These are phyloP conservation scores for Basipetospora chlamydospora DNA, from an alignment of 2,329 filamentous ascomycete species.

Conservation along the genomic window DNA sequence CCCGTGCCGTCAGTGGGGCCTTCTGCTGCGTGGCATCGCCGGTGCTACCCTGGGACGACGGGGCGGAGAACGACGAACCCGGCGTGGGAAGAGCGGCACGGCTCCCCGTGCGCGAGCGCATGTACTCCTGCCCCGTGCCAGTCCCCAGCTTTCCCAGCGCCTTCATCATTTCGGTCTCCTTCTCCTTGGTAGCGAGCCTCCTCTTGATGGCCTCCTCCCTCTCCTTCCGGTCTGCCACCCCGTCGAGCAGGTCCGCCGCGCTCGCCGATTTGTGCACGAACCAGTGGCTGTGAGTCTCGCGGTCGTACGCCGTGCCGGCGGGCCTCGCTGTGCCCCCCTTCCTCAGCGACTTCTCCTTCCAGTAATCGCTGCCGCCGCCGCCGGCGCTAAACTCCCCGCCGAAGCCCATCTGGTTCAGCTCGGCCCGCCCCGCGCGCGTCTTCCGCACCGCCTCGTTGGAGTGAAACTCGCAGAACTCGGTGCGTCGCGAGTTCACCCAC, in stretches of 20 bases:
- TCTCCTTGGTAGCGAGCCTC: conserved; percentile 51
- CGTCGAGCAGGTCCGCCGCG: conserved; percentile 50
- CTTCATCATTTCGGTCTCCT: conserved; percentile 57
- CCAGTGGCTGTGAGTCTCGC: conserved; percentile 21
- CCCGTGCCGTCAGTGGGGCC: too few species aligned
- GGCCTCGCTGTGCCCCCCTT: too few species aligned
- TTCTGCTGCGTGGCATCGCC: too few species aligned
- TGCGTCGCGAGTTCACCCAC: conserved; percentile 82
- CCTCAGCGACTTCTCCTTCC: too few species aligned
- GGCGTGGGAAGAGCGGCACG: neutral
- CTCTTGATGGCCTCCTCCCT: conserved; percentile 52
- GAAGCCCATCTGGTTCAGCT: conserved; percentile 58
- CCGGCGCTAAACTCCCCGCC: conserved; percentile 22
- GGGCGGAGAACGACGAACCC: neutral
- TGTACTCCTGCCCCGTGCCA: conserved; percentile 57
- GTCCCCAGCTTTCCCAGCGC: conserved; percentile 49
- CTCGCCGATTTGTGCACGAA: conserved; percentile 37
- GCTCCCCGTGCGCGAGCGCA: conserved; percentile 29
- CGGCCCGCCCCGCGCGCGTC: conserved; percentile 50
- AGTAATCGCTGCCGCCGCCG: conserved; percentile 13
- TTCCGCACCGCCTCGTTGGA: conserved; percentile 69
- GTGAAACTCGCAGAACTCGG: conserved; percentile 86
- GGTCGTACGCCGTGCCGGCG: neutral
- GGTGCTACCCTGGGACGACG: too few species aligned
- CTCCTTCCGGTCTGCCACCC: conserved; percentile 44